Base-by-base conservation (phyloP, 1,139 yeast genomes). In the Suhomyces coccinellae region DNA sequence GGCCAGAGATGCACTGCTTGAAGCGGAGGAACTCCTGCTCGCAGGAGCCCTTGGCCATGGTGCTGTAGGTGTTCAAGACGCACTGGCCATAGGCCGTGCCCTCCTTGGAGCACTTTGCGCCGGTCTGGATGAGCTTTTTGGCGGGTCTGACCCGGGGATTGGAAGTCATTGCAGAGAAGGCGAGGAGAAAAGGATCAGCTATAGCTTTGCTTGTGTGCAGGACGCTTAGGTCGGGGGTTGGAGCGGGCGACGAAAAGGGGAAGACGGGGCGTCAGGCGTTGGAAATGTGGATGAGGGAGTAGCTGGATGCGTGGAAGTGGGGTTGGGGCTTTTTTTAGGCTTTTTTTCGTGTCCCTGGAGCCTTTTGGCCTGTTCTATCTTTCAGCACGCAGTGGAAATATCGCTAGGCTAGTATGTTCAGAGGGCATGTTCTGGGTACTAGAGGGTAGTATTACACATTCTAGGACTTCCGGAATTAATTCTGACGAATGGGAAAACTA, bases 1-100 rank as follows among this genome's bases (percentile, higher is more conserved):
- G 51, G 15, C 42, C 47, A 10, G 53, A 38, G 13, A 55, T 46
- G 62, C 95, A 85, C 33, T 65, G 58, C 55, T 78, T 82, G 63
- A 83, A 84, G 40, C 57, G 61, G 34, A 63, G 56, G 53, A 85
- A 85, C 62, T 86, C 88, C 36, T 68, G 62, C 39, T 67, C 72
- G 59, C 90, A 85, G 28, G 77, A 71, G 48, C 79, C 84, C 49
- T 79, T 77, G 27, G 74, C 56, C 40, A 84, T 75, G 33, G 78
- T 73, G 49, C 78, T 75, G 60, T 84, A 83, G 45, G 76, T 72
- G 37, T 68, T 65, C 34, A 84, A 62, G 13, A 85, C 70, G 57
- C 93, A 85, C 50, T 80, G 74, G 6, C 89, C 91, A 56, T 85
- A 85, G 0, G 67, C 69, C 40, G 68, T 47, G 3, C 82, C 82